A percentile compares a stretch with the other conserved stretches of the same genome.
These are phyloP conservation scores for Trichothecium roseum DNA, from an alignment of 2,329 filamentous ascomycete species.

Conservation along the genomic window DNA sequence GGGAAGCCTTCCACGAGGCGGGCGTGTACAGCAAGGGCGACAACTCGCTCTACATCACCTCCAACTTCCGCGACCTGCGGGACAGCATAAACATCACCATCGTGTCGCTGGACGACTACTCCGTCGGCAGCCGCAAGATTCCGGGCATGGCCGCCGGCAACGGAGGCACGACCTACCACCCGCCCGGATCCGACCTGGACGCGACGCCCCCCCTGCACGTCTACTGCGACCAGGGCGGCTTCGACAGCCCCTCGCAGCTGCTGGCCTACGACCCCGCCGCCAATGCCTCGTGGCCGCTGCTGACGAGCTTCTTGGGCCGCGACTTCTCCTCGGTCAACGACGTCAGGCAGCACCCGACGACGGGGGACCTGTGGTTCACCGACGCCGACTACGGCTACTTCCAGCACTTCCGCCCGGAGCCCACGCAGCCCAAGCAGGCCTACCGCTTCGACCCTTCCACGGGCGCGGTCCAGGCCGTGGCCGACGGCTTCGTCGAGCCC, in stretches of 20 bases:
- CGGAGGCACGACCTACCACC: constrained; percentile 6
- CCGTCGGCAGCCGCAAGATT: constrained; percentile 6
- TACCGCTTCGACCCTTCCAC: constrained; percentile 43
- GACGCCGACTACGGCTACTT: constrained; percentile 49
- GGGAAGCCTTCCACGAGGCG: constrained; percentile 10
- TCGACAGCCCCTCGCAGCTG: constrained; percentile 6
- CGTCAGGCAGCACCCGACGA: constrained; percentile 38
- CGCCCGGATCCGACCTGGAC: constrained; percentile 6
- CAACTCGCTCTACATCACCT: constrained; percentile 8
- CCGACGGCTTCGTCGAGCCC: constrained; percentile 44
- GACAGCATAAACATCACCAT: constrained; percentile 7
- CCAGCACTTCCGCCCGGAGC: constrained; percentile 44
- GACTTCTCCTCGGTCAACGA: constrained; percentile 53
- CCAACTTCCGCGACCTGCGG: constrained; percentile 7
- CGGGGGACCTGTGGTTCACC: constrained; percentile 54
- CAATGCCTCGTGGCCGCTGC: too few species aligned
- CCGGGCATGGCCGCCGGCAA: constrained; percentile 2
- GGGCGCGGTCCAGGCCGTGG: constrained; percentile 41
- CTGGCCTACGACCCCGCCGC: too few species aligned
- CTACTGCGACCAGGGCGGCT: constrained; percentile 9
- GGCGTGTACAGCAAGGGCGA: constrained; percentile 9
- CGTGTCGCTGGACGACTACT: constrained; percentile 7
- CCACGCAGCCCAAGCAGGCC: constrained; percentile 45
- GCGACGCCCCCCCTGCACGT: constrained; percentile 8
- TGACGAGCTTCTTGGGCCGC: constrained; percentile 50